Evolutionary conservation across 768 basidiomycete genomes (phyloP).

Genomic region (Lyophyllum shimeji): DNA sequence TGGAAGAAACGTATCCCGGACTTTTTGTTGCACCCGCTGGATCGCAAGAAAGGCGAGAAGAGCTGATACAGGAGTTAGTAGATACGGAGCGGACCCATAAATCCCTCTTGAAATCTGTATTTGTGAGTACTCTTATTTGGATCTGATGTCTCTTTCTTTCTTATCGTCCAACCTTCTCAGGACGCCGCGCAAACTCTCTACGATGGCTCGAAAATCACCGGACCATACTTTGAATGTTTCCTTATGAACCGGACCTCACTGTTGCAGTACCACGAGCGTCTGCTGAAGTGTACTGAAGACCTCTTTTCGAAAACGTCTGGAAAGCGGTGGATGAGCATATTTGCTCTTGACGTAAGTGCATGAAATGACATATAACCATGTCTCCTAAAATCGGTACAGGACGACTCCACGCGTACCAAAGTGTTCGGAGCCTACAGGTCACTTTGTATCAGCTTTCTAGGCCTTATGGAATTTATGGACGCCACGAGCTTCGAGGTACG

Average conservation of each 20-base stretch:
- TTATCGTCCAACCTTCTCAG: constrained; percentile 16
- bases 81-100: constrained; percentile 32
- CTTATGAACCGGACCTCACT: constrained; percentile 18
- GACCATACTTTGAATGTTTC: constrained; percentile 23
- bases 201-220: constrained; percentile 10
- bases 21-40: constrained; percentile 30
- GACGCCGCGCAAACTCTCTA: constrained; percentile 31
- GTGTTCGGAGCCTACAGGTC: constrained; percentile 35
- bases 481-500: constrained; percentile 21
- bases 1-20: constrained; percentile 36
- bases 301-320: constrained; percentile 1
- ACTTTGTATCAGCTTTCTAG: constrained; percentile 32
- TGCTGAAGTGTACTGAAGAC: constrained; percentile 16
- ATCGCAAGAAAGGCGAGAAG: constrained; percentile 21
- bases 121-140: constrained; percentile 22
- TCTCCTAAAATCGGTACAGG: constrained; percentile 9
- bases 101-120: constrained; percentile 24
- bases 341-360: constrained; percentile 18
- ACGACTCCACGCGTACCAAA: constrained; percentile 24
- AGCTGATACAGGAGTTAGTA: constrained; percentile 29
- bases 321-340: constrained; percentile 19
- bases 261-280: constrained; percentile 22
- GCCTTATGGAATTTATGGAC: constrained; percentile 26
- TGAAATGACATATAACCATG: not conserved
- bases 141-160: not conserved